Evolutionary conservation across 192 early-diverging fungal species (phyloP), one percentile per base, ranked within the genome.

Genomic region (Jimgerdemannia lactiflua): DNA sequence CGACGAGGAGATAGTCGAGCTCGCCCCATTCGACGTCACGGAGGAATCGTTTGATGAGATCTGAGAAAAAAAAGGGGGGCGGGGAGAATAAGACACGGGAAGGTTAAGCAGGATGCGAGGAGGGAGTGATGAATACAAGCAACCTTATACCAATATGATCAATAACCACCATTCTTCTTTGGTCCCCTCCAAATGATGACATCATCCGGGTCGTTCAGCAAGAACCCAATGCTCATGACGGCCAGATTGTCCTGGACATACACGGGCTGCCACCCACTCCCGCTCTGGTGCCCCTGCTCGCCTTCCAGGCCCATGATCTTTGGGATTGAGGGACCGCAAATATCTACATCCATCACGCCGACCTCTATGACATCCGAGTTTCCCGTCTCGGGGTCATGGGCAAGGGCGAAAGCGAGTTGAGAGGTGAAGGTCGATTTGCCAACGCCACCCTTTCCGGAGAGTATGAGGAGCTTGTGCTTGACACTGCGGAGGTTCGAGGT

Each of bases 361-460:
- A 95, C 89, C 40, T 88, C 82, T 3, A 63, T 67, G 17, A 29
- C 67, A 41, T 68, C 67, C 49, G 49, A 43, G 6, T 10, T 17
- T 41, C 85, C 84, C 49, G 65, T 70, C 20, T 78, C 69, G 14
- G 79, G 76, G 0, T 42, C 41, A 39, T 89, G 77, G 1, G 90
- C 86, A 6, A 99, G 85, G 3, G 96, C 91, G 74, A 97, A 93
- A 0, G 94, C 92, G 7, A 99, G 91, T 74, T 97, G 93, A 7
- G 96, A 89, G 4, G 96, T 94, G 66, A 96, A 94, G 42, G 95
- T 97, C 7, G 90, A 92, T 84, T 99, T 99, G 69, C 98, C 98
- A 3, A 99, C 98, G 43, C 98, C 98, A 74, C 98, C 98, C 80
- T 99, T 99, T 39, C 98, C 98, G 0, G 96, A 97, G 39, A 99